Conservation (phyloP, 495 filamentous ascomycete species). For the Penicillium paradoxum region DNA sequence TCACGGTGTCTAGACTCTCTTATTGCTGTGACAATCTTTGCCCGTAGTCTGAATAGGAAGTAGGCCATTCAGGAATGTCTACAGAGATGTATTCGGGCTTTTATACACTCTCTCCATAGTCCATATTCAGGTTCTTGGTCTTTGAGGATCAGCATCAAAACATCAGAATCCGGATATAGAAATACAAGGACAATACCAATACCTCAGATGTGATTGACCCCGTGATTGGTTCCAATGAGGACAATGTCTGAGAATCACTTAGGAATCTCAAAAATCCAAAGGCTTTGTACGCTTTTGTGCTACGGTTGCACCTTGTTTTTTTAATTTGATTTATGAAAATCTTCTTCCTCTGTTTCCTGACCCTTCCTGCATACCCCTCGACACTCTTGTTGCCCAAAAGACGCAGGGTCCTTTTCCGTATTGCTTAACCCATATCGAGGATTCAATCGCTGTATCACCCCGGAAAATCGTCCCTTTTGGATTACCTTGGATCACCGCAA, state of each 20-base stretch:
- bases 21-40: constrained; percentile 11
- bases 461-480: constrained; percentile 17
- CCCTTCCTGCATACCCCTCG: not conserved
- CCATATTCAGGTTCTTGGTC: not conserved
- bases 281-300: constrained; percentile 13
- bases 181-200: constrained; percentile 10
- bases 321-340: constrained; percentile 3
- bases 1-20: constrained; percentile 9
- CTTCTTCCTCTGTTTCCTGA: not conserved
- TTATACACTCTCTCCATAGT: not conserved
- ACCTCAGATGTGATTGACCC: constrained; percentile 2
- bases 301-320: constrained; percentile 12
- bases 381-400: constrained; percentile 7
- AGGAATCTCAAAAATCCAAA: not conserved
- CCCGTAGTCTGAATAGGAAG: not conserved
- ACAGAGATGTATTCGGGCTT: not conserved
- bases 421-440: constrained; percentile 13
- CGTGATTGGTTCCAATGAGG: constrained; percentile 7
- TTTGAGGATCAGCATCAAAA: not conserved
- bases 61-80: not conserved
- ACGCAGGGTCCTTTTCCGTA: constrained; percentile 20
- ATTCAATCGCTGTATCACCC: constrained; percentile 23
- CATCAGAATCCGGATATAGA: not conserved
- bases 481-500: constrained; percentile 3
- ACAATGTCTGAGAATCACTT: not conserved